A percentile compares a stretch with the other conserved stretches of the same genome.
phyloP scores from a whole-genome alignment of 768 basidiomycete species.

The Pulveroboletus sp. region DNA sequence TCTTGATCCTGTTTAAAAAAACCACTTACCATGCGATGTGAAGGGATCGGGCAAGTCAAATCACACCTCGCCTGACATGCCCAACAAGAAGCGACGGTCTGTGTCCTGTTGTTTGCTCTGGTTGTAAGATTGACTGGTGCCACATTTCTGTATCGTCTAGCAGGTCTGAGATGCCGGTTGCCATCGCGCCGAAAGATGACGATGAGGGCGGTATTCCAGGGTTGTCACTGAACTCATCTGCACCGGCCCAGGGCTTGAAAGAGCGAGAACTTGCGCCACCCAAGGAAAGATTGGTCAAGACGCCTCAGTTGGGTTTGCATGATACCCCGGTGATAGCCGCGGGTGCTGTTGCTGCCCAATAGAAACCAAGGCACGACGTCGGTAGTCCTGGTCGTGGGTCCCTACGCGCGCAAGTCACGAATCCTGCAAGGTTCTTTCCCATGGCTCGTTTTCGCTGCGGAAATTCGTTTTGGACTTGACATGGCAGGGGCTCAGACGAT shows the following conservation, averaged over 20 bases:
- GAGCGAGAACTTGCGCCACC: slow-evolving; percentile 43
- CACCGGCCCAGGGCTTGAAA: slow-evolving; percentile 34
- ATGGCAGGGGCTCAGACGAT: slow-evolving; percentile 3
- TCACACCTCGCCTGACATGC: slow-evolving; percentile 64
- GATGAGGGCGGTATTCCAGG: slow-evolving; percentile 39
- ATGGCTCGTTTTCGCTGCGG: slow-evolving; percentile 1
- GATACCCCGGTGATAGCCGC: slow-evolving; percentile 59
- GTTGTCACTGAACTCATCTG: slow-evolving; percentile 28
- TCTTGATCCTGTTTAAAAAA: slow-evolving; percentile 12
- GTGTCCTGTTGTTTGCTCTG: slow-evolving; percentile 33
- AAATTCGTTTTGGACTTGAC: neutral
- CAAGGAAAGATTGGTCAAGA: slow-evolving; percentile 45
- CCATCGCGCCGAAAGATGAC: slow-evolving; percentile 33
- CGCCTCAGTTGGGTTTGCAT: slow-evolving; percentile 58
- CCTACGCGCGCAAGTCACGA: slow-evolving; percentile 4
- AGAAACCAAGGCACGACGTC: slow-evolving; percentile 11
- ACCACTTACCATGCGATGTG: slow-evolving; percentile 31
- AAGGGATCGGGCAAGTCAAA: slow-evolving; percentile 63
- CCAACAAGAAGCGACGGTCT: slow-evolving; percentile 82
- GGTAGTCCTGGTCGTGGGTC: neutral
- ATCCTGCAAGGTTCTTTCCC: neutral
- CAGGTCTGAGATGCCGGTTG: slow-evolving; percentile 41
- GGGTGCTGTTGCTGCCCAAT: slow-evolving; percentile 35
- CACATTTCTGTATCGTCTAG: slow-evolving; percentile 29
- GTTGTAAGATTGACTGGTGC: slow-evolving; percentile 25